Percentiles rank a stretch among this genome's conserved stretches.
These are phyloP conservation scores for Talaromyces verruculosus DNA, from an alignment of 2,329 filamentous ascomycete species.

Conservation along the genomic window DNA sequence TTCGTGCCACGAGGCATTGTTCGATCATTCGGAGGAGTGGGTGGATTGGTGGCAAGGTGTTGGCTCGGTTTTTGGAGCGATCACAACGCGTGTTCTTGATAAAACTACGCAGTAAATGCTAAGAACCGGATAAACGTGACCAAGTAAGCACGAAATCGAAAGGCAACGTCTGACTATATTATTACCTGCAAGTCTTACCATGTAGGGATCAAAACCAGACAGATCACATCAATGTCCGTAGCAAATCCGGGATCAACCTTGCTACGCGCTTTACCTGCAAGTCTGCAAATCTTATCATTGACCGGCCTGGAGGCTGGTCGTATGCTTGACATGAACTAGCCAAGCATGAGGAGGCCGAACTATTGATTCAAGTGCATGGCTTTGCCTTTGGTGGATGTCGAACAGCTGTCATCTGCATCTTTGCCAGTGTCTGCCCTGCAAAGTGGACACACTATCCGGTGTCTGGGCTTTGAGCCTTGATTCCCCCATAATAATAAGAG, in stretches of 20 bases:
- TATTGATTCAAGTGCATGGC: constrained; percentile 14
- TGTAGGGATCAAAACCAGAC: not conserved
- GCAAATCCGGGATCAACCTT: not conserved
- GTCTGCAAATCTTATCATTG: not conserved
- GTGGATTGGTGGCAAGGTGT: not conserved
- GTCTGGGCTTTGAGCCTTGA: not conserved
- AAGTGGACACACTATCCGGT: constrained; percentile 1
- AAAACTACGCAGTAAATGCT: not conserved
- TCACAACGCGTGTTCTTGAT: not conserved
- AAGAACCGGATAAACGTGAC: not conserved
- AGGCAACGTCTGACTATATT: not conserved
- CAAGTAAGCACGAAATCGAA: not conserved
- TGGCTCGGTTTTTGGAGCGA: not conserved
- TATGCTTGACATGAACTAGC: constrained; percentile 12
- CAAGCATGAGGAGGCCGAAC: not conserved
- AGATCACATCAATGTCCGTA: constrained; percentile 3
- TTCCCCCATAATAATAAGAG: not conserved
- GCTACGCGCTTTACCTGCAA: constrained; percentile 6
- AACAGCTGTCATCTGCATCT: constrained; percentile 17
- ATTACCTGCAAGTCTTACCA: constrained; percentile 1
- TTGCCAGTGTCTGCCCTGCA: not conserved
- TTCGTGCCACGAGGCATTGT: not conserved
- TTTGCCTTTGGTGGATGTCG: constrained; percentile 7
- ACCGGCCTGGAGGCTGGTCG: not conserved
- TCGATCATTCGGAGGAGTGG: not conserved